Conservation (phyloP, 352 stramenopile genomes). For the Pythium plurisporium region DNA sequence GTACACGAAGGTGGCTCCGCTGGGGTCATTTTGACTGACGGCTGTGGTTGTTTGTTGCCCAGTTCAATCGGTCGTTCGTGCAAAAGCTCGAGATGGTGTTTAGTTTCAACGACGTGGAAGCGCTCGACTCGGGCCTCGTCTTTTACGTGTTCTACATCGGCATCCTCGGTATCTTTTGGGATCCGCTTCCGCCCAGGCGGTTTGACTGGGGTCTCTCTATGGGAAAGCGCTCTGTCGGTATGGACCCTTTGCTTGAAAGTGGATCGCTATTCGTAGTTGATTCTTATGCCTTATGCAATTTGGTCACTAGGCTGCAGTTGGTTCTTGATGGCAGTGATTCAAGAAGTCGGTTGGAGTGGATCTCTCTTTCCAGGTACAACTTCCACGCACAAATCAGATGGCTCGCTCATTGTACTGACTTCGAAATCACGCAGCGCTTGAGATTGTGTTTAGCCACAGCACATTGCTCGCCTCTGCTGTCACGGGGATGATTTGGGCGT, state of each 20-base stretch:
- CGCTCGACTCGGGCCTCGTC: conserved; percentile 77
- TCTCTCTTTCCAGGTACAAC: conserved; percentile 80
- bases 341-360: conserved; percentile 85
- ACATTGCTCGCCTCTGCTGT: conserved; percentile 83
- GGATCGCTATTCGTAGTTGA: neutral
- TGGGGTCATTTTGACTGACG: too few species aligned
- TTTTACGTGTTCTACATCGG: conserved; percentile 88
- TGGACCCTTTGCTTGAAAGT: neutral
- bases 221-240: conserved; percentile 57
- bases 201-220: conserved; percentile 81
- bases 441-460: conserved; percentile 86
- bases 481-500: conserved; percentile 77
- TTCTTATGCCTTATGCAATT: conserved; percentile 5
- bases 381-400: too few species aligned
- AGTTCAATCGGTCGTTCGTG: conserved; percentile 86
- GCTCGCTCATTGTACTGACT: too few species aligned
- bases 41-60: too few species aligned
- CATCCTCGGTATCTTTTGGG: conserved; percentile 82
- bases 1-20: conserved; percentile 17
- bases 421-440: conserved; percentile 42
- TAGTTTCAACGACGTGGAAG: conserved; percentile 85
- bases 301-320: conserved; percentile 68
- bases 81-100: conserved; percentile 85
- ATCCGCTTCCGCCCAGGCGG: conserved; percentile 70
- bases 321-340: conserved; percentile 75